These are phyloP conservation scores for Lactarius hengduanensis DNA, from an alignment of 768 basidiomycete species.

Conservation along the genomic window DNA sequence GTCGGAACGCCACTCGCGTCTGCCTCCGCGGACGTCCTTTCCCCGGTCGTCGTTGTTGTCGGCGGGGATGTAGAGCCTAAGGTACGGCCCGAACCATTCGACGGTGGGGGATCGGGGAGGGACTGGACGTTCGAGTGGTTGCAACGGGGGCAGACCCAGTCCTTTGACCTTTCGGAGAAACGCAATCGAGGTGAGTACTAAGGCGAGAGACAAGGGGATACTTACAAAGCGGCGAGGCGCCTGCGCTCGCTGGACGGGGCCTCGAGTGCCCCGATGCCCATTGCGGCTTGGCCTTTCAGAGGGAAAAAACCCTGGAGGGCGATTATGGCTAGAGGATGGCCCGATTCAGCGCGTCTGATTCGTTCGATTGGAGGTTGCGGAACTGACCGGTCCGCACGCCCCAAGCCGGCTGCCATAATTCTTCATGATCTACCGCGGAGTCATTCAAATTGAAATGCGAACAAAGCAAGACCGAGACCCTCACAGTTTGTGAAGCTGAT, in stretches of 20 bases:
- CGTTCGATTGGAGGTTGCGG: background rate
- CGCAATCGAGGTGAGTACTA: background rate
- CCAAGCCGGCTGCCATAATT: constrained; percentile 98
- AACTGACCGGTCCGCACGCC: constrained; percentile 86
- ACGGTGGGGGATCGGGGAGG: constrained; percentile 60
- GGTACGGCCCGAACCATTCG: background rate
- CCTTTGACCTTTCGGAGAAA: constrained; percentile 57
- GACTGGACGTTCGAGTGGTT: constrained; percentile 61
- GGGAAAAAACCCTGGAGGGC: constrained; percentile 90
- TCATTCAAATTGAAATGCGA: constrained; percentile 24
- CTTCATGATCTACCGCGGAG: constrained; percentile 75
- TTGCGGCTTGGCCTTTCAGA: constrained; percentile 81
- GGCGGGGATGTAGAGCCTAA: background rate
- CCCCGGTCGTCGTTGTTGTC: background rate
- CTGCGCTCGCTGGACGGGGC: constrained; percentile 72
- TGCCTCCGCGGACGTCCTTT: background rate
- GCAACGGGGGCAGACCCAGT: constrained; percentile 79
- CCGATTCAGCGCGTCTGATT: background rate
- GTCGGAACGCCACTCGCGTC: constrained; percentile 6
- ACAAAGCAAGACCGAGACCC: constrained; percentile 35
- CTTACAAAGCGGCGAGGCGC: constrained; percentile 74
- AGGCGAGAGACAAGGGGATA: constrained; percentile 20
- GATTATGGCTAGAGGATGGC: constrained; percentile 60
- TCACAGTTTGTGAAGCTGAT: constrained; percentile 90
- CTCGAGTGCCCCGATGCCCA: constrained; percentile 86